These are phyloP conservation scores for Tolypocladium inflatum DNA, from an alignment of 2,329 filamentous ascomycete species.

Conservation along the genomic window DNA sequence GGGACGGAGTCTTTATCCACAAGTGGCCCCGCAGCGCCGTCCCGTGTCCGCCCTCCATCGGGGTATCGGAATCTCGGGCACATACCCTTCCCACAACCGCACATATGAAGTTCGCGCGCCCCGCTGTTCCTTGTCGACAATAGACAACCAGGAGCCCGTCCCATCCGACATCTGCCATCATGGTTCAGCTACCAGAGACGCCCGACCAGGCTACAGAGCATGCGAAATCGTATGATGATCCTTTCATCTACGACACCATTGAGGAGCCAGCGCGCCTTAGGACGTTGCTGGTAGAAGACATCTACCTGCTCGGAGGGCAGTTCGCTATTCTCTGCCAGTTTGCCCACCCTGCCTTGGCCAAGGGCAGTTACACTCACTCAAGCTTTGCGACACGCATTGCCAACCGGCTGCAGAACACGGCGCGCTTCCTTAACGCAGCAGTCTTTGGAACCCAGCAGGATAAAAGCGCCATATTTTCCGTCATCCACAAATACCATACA, in stretches of 20 bases:
- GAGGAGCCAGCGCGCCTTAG: slow-evolving; percentile 9
- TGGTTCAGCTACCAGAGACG: background rate
- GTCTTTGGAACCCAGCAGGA: slow-evolving; percentile 22
- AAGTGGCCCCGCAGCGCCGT: background rate
- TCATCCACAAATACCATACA: slow-evolving; percentile 24
- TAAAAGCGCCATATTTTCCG: slow-evolving; percentile 22
- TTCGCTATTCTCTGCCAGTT: slow-evolving; percentile 28
- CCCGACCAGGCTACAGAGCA: background rate
- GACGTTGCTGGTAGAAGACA: slow-evolving; percentile 8
- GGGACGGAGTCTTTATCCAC: background rate
- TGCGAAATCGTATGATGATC: slow-evolving; percentile 1
- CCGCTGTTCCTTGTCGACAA: background rate
- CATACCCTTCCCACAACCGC: background rate
- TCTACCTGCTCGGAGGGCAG: slow-evolving; percentile 12
- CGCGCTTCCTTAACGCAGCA: slow-evolving; percentile 29
- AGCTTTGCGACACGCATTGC: slow-evolving; percentile 25
- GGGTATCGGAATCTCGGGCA: background rate
- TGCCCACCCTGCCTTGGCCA: slow-evolving; percentile 26
- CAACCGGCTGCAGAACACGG: slow-evolving; percentile 25
- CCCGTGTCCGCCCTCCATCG: background rate
- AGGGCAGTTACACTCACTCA: slow-evolving; percentile 25
- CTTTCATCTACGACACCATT: slow-evolving; percentile 11
- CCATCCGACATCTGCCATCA: background rate
- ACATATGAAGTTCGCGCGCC: background rate
- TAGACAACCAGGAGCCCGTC: background rate